Evolutionary conservation across 1,139 yeast species (phyloP).

Genomic region (Pichia sp.): DNA sequence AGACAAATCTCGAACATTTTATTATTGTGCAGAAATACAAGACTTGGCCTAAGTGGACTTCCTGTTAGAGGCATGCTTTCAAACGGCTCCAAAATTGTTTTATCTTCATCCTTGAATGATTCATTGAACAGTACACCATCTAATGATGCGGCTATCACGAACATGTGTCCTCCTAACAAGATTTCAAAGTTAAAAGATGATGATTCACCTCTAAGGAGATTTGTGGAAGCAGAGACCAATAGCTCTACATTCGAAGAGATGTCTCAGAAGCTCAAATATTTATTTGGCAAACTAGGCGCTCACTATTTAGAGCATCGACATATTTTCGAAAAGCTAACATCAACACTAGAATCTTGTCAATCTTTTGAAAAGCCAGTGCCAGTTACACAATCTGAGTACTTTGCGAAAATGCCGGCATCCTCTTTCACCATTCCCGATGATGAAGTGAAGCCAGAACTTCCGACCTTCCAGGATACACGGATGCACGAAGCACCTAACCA

Average conservation of each 20-base stretch:
- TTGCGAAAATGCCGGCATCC: background rate
- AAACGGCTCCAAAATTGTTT: too few relatives aligned
- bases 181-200: background rate
- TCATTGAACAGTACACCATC: background rate
- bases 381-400: background rate
- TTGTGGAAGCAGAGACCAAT: background rate
- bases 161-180: background rate
- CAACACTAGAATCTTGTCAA: background rate
- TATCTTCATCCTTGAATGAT: too few relatives aligned
- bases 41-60: too few relatives aligned
- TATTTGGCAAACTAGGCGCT: slow-evolving; percentile 1
- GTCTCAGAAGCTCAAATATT: background rate
- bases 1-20: too few relatives aligned
- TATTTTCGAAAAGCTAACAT: slow-evolving; percentile 1
- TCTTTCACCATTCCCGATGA: too few relatives aligned
- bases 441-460: too few relatives aligned
- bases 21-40: too few relatives aligned
- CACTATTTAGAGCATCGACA: slow-evolving; percentile 1
- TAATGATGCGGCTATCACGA: background rate
- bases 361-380: background rate
- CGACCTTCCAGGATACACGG: too few relatives aligned
- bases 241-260: slow-evolving; percentile 1
- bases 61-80: too few relatives aligned
- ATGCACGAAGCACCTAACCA: too few relatives aligned
- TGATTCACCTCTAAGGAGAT: background rate